Conservation (phyloP, 1,284 basidiomycete genomes). For the Coriolopsis trogii region DNA sequence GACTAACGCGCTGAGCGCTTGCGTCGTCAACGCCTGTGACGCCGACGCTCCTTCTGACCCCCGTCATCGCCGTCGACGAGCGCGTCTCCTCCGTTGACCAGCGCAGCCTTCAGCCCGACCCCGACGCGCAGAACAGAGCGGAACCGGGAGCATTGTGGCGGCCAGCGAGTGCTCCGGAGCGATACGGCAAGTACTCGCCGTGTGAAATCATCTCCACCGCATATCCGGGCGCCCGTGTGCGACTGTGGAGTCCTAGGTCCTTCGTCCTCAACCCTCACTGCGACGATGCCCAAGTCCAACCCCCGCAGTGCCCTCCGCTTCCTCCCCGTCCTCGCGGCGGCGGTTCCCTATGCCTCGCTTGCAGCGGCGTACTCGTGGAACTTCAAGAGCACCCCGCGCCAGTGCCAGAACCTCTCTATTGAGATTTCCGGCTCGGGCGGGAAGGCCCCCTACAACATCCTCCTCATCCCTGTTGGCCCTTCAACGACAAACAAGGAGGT, state of each 20-base stretch:
- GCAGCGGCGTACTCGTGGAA: constrained; percentile 60
- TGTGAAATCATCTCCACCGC: constrained; percentile 7
- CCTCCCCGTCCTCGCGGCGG: constrained; percentile 13
- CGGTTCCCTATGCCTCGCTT: constrained; percentile 23
- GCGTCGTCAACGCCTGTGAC: background rate
- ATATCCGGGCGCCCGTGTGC: background rate
- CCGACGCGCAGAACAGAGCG: background rate
- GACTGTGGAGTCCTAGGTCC: background rate
- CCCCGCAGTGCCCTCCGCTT: background rate
- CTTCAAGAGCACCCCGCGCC: constrained; percentile 57
- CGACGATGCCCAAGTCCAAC: constrained; percentile 3
- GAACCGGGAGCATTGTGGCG: background rate
- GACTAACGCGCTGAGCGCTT: background rate
- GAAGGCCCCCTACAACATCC: constrained; percentile 62
- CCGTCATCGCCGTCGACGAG: background rate
- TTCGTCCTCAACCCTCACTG: constrained; percentile 1
- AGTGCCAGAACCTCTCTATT: constrained; percentile 66
- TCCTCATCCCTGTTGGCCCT: constrained; percentile 69
- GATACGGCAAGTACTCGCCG: background rate
- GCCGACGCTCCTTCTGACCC: background rate
- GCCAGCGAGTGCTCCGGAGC: background rate
- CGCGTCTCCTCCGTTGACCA: background rate
- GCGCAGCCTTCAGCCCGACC: background rate
- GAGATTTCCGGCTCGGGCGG: constrained; percentile 52
- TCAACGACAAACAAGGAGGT: constrained; percentile 65